A percentile compares a stretch with the other conserved stretches of the same genome.
Evolutionary conservation across 169 alveolate species (phyloP).

Genomic region (Babesia ovata): DNA sequence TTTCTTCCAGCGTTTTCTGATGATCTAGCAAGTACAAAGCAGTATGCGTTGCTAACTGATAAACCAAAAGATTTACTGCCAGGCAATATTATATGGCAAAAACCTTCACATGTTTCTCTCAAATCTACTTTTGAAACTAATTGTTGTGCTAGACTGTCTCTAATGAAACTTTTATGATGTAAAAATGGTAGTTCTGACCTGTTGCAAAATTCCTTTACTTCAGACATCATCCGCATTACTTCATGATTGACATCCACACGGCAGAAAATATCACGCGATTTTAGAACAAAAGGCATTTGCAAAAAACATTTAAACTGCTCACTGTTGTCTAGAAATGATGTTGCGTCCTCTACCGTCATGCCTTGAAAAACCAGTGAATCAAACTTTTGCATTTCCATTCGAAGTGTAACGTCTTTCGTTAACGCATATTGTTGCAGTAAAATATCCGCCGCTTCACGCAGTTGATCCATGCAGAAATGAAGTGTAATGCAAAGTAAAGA

Average conservation of each 20-base stretch:
- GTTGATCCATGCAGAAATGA: constrained; percentile 15
- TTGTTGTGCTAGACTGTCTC: neutral
- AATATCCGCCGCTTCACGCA: constrained; percentile 17
- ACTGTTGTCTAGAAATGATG: neutral
- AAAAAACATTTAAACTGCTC: constrained; percentile 13
- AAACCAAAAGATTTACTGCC: neutral
- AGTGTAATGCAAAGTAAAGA: neutral
- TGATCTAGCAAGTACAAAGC: neutral
- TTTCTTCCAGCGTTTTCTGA: too few species aligned
- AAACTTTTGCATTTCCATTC: constrained; percentile 31
- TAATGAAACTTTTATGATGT: constrained; percentile 8
- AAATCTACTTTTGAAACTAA: neutral
- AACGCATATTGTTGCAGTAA: constrained; percentile 19
- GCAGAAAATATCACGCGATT: constrained; percentile 7
- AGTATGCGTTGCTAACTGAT: neutral
- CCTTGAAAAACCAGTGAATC: constrained; percentile 22
- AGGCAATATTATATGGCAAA: constrained; percentile 22
- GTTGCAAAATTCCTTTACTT: neutral
- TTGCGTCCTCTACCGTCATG: constrained; percentile 28
- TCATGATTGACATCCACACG: constrained; percentile 26
- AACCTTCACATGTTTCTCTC: neutral
- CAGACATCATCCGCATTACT: neutral
- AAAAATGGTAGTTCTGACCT: neutral
- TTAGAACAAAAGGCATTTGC: constrained; percentile 18
- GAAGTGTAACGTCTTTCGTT: constrained; percentile 4